Base-by-base conservation (phyloP, 176 grass and related monocot species). In the Microstegium vimineum region DNA sequence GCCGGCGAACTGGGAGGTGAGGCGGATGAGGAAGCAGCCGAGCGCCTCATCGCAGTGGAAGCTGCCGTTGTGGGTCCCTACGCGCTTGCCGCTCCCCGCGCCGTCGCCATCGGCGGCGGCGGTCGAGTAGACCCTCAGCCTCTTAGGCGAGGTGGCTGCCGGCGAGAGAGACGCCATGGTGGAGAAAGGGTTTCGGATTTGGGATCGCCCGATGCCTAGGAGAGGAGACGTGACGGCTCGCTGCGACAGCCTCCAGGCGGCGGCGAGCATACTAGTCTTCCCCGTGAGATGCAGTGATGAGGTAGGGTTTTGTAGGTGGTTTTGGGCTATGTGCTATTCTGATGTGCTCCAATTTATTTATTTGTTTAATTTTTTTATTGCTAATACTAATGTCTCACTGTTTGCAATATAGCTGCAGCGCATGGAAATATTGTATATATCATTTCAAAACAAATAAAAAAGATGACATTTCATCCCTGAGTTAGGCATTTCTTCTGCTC, bases 1-100 rank as follows among this genome's bases (percentile, higher is more conserved):
- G 31, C 92, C 77, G 26, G 86, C 26, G 84, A 99, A 99, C 76
- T 95, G 89, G 56, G 75, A 82, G 56, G 96, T 99, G 79, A 99
- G 93, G 89, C 96, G 96, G 69, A 95, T 99, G 82, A 99, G 83
- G 87, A 90, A 93, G 83, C 96, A 99, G 16, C 96, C 96, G 63
- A 98, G 96, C 47, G 96, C 96, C 93, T 99, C 96, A 20, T 99
- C 96, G 79, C 96, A 99, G 87, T 99, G 96, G 91, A 99, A 99
- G 87, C 90, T 95, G 35, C 96, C 96, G 66, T 95, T 95, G 90
- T 99, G 96, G 34, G 93, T 99, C 4, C 96, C 96, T 52, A 99
- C 91, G 82, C 96, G 86, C 89, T 78, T 86, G 67, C 83, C 87
- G 72, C 47, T 85, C 20, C 64, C 80, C 17, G 84, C 81, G 35